Percentiles rank a stretch among this genome's conserved stretches.
phyloP scores from a whole-genome alignment of 2,329 filamentous ascomycete species.

The Gnomoniopsis sp. region DNA sequence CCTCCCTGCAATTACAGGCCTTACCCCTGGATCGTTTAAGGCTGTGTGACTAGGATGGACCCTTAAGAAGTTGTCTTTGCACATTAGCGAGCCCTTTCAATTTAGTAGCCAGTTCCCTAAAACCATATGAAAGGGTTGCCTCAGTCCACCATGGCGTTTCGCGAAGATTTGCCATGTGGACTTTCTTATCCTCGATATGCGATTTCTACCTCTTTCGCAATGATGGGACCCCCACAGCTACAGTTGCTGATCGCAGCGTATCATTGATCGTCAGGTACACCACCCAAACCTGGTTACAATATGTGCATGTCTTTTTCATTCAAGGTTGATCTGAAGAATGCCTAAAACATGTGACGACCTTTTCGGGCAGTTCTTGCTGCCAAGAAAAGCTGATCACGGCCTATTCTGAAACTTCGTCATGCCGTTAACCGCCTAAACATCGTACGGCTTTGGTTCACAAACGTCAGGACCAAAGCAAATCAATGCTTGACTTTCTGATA shows the following conservation, averaged over 20 bases:
- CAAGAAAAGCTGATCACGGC: neutral
- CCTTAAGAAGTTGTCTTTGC: too few relatives aligned
- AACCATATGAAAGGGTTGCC: neutral
- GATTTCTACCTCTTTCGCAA: too few relatives aligned
- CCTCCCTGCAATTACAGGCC: conserved; percentile 11
- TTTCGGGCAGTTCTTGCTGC: neutral
- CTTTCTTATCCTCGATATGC: too few relatives aligned
- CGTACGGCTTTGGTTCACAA: neutral
- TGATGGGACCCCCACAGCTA: too few relatives aligned
- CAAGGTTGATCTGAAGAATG: neutral
- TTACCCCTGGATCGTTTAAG: conserved; percentile 2
- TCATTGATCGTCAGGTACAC: neutral
- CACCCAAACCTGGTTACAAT: neutral
- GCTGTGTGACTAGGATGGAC: too few relatives aligned
- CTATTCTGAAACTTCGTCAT: neutral
- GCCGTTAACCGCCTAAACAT: neutral
- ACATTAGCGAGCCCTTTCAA: neutral
- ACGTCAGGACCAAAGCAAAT: neutral
- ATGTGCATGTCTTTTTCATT: too few relatives aligned
- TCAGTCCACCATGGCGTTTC: neutral
- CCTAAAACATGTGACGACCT: neutral
- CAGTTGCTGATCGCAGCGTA: neutral
- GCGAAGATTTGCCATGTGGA: too few relatives aligned
- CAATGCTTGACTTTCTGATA: neutral
- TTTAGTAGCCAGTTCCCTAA: neutral